Evolutionary conservation across 345 rosid genomes (phyloP).

Genomic region (Noccaea caerulescens): DNA sequence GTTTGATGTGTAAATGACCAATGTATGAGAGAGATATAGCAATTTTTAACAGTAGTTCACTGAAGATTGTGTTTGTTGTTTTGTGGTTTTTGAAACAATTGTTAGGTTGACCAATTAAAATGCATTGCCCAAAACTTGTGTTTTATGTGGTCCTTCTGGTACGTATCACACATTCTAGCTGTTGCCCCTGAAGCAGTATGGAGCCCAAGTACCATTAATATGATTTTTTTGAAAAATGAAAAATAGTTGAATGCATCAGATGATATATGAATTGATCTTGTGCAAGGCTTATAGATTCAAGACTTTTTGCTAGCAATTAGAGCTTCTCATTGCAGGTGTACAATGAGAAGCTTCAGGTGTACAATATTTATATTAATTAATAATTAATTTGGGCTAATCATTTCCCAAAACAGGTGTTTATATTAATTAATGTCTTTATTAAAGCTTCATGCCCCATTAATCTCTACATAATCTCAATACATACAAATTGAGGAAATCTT

Average conservation of each 20-base stretch:
- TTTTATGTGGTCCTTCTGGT: slow-evolving; percentile 33
- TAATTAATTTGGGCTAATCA: too few species aligned
- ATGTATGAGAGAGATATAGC: neutral
- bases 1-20: neutral
- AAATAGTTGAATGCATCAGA: slow-evolving; percentile 5
- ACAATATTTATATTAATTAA: too few species aligned
- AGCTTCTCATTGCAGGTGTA: neutral
- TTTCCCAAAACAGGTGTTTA: too few species aligned
- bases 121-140: slow-evolving; percentile 8
- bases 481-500: too few species aligned
- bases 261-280: neutral
- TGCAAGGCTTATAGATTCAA: neutral
- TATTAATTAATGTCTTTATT: too few species aligned
- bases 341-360: too few species aligned
- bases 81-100: neutral
- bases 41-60: neutral
- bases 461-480: too few species aligned
- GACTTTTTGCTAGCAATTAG: neutral
- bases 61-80: slow-evolving; percentile 18
- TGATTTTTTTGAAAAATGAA: neutral
- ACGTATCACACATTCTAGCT: slow-evolving; percentile 39
- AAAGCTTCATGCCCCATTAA: too few species aligned
- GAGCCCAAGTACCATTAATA: slow-evolving; percentile 40
- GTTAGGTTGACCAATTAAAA: neutral
- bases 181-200: slow-evolving; percentile 31